Evolutionary conservation across 257 asterid genomes (phyloP), one percentile per base, ranked within the genome.

Genomic region (Petunia secreta): DNA sequence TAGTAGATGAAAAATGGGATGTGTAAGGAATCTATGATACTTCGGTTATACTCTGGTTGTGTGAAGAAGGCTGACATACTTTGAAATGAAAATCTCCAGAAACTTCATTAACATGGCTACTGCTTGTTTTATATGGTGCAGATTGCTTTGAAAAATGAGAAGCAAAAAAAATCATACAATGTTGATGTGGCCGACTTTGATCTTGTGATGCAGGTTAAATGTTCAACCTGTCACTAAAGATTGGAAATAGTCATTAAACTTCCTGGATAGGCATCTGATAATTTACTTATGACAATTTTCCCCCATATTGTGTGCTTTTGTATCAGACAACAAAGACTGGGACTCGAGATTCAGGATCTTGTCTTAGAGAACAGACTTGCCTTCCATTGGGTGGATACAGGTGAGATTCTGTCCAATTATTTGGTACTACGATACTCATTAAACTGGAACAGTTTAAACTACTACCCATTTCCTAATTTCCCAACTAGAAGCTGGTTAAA

Each of bases 301-400:
- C 44, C 63, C 50, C 37, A 36, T 66, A 41, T 67, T 69, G 41
- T 80, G 53, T 34, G 81, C 37, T 82, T 66, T 59, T 81, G 25
- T 65, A 71, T 60, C 82, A 96, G 99, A 96, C 99, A 63, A 93
- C 98, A 78, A 96, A 96, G 87, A 86, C 97, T 77, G 97, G 94
- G 62, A 94, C 95, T 67, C 99, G 53, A 83, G 92, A 96, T 86
- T 96, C 99, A 67, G 95, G 81, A 79, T 89, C 97, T 79, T 96
- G 99, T 90, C 87, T 96, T 87, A 89, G 85, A 83, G 97, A 96
- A 84, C 90, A 85, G 73, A 85, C 95, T 59, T 96, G 99, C 85
- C 95, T 93, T 79, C 99, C 99, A 36, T 87, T 96, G 84, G 99
- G 99, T 79, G 99, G 99, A 85, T 94, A 94, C 98, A 96, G 99